A percentile compares a stretch with the other conserved stretches of the same genome.
phyloP scores from a whole-genome alignment of 2,329 filamentous ascomycete genomes.

The Penicillium sp. region DNA sequence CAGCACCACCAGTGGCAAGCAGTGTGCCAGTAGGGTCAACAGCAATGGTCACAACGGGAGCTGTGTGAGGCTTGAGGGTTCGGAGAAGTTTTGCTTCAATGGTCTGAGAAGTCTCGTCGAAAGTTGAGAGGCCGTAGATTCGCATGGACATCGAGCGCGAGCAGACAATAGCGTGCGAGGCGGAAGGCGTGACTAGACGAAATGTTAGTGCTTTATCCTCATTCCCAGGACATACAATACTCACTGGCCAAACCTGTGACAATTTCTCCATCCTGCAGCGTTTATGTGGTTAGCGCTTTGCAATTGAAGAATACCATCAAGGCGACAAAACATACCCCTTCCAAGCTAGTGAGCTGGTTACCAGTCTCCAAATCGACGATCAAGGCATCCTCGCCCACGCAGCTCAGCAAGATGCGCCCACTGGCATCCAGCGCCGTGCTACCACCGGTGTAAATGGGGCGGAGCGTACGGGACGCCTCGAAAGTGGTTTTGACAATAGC shows the following conservation, averaged over 20 bases:
- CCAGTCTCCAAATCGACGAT: slow-evolving; percentile 82
- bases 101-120: slow-evolving; percentile 52
- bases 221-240: slow-evolving; percentile 13
- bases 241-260: slow-evolving; percentile 45
- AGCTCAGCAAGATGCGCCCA: slow-evolving; percentile 80
- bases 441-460: slow-evolving; percentile 91
- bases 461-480: slow-evolving; percentile 75
- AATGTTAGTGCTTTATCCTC: slow-evolving; percentile 7
- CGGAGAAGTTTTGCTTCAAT: slow-evolving; percentile 68
- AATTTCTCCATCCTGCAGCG: slow-evolving; percentile 60
- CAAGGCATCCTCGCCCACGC: slow-evolving; percentile 86
- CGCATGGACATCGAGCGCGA: slow-evolving; percentile 96
- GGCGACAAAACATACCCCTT: slow-evolving; percentile 62
- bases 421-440: slow-evolving; percentile 77
- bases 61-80: slow-evolving; percentile 83
- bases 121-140: slow-evolving; percentile 71
- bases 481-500: slow-evolving; percentile 78
- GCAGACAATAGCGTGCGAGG: slow-evolving; percentile 83
- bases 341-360: slow-evolving; percentile 76
- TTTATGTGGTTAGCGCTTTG: slow-evolving; percentile 13
- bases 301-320: slow-evolving; percentile 17
- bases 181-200: slow-evolving; percentile 73
- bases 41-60: slow-evolving; percentile 81
- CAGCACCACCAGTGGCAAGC: slow-evolving; percentile 86
- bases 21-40: slow-evolving; percentile 86